phyloP scores from a whole-genome alignment of 1,139 yeast species.

The Petasospora rhodanensis region DNA sequence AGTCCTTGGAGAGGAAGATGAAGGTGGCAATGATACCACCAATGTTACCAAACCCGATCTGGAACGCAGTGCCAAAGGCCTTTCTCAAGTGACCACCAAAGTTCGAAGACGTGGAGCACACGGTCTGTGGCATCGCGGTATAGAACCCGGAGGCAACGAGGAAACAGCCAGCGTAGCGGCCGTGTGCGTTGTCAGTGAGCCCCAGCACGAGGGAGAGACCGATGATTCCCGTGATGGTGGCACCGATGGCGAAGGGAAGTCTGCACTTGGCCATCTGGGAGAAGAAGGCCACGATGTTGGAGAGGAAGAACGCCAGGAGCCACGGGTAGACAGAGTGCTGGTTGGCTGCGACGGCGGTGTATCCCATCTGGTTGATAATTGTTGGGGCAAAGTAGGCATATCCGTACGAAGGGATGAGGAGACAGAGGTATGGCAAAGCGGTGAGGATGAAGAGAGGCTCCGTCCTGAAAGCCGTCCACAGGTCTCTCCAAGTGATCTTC shows the following conservation, averaged over 20 bases:
- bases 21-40: constrained; percentile 76
- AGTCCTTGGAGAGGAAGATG: constrained; percentile 31
- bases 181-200: constrained; percentile 36
- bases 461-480: constrained; percentile 41
- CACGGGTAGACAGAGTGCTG: constrained; percentile 49
- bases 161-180: constrained; percentile 70
- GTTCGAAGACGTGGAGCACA: constrained; percentile 63
- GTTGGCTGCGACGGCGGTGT: constrained; percentile 40
- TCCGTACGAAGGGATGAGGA: constrained; percentile 44
- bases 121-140: constrained; percentile 68
- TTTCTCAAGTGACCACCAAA: constrained; percentile 67
- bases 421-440: constrained; percentile 44
- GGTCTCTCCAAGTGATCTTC: constrained; percentile 28
- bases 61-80: constrained; percentile 70
- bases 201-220: constrained; percentile 40
- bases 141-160: constrained; percentile 61
- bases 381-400: constrained; percentile 46
- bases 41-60: constrained; percentile 77
- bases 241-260: constrained; percentile 33
- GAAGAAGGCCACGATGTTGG: constrained; percentile 34
- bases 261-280: constrained; percentile 38
- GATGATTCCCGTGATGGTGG: constrained; percentile 32
- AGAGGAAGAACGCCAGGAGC: constrained; percentile 39
- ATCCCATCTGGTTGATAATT: constrained; percentile 43
- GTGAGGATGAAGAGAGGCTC: constrained; percentile 50